phyloP scores from a whole-genome alignment of 495 filamentous ascomycete genomes.

The Podospora bellae-mahoneyi region DNA sequence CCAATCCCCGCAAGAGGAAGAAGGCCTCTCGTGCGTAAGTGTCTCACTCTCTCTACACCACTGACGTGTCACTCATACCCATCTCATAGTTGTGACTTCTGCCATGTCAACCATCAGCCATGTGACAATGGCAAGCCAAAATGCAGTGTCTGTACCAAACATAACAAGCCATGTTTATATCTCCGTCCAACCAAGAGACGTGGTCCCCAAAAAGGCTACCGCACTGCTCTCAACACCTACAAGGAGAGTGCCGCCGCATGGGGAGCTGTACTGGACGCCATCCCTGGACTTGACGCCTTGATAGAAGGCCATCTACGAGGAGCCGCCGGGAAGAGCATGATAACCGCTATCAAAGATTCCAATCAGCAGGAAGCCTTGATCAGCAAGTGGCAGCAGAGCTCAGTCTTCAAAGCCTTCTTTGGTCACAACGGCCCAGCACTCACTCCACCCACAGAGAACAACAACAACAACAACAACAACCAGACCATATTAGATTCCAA shows the following conservation, averaged over 20 bases:
- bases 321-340: constrained; percentile 25
- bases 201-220: constrained; percentile 38
- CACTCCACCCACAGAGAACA: neutral
- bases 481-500: neutral
- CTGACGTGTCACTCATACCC: constrained; percentile 6
- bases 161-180: constrained; percentile 39
- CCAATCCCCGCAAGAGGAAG: constrained; percentile 39
- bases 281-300: constrained; percentile 37
- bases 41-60: neutral
- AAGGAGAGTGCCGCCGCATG: constrained; percentile 40
- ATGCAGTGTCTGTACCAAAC: constrained; percentile 36
- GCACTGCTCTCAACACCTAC: constrained; percentile 40
- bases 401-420: constrained; percentile 37
- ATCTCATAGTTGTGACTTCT: constrained; percentile 35
- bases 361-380: constrained; percentile 36
- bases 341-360: constrained; percentile 35
- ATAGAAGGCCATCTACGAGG: constrained; percentile 35
- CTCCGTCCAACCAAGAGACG: constrained; percentile 39
- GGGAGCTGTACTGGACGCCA: constrained; percentile 36
- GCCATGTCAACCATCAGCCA: constrained; percentile 40
- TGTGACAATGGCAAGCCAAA: constrained; percentile 41
- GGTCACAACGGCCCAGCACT: constrained; percentile 28
- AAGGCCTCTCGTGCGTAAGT: constrained; percentile 40
- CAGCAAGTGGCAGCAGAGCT: constrained; percentile 33
- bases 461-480: constrained; percentile 5